Base-by-base conservation (phyloP, 1,284 basidiomycete genomes). In the Meira nashicola region DNA sequence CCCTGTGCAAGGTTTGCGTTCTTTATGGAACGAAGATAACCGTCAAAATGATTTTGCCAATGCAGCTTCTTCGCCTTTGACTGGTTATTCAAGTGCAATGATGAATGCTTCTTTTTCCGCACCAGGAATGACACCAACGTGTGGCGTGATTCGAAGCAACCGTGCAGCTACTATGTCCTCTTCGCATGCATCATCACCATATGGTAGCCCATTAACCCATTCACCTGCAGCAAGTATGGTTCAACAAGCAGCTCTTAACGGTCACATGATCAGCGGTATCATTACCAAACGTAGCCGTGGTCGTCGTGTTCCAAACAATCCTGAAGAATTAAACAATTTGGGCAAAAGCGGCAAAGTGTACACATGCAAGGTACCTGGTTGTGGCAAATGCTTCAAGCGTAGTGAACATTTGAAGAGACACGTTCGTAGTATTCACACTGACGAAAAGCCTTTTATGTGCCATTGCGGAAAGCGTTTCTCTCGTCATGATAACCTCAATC, bases 291-390 rank as follows among this genome's bases (percentile, higher is more conserved):
- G 71, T 17, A 70, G 69, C 17, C 64, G 73, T 39, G 73, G 73
- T 21, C 63, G 73, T 23, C 65, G 71, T 19, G 73, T 74, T 41
- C 73, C 73, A 48, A 72, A 62, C 65, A 73, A 73, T 58, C 71
- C 71, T 37, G 66, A 71, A 52, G 71, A 73, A 65, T 65, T 74
- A 62, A 68, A 66, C 62, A 73, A 74, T 58, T 65, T 74, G 43
- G 71, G 71, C 52, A 74, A 74, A 67, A 68, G 69, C 43, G 73
- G 71, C 58, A 73, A 71, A 61, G 66, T 74, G n/a, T 73, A 72
- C 62, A 71, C 69, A 14, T 74, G 73, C 70, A 70, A 71, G 52
- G 72, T 74, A 15, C 70, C 68, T 28, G 72, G 71, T 41, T 74
- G 72, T 40, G 71, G 71, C 56, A 74, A 74, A 59, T 71, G 69